Conservation (phyloP, 2,329 filamentous ascomycete species). For the Colletotrichum agaves region DNA sequence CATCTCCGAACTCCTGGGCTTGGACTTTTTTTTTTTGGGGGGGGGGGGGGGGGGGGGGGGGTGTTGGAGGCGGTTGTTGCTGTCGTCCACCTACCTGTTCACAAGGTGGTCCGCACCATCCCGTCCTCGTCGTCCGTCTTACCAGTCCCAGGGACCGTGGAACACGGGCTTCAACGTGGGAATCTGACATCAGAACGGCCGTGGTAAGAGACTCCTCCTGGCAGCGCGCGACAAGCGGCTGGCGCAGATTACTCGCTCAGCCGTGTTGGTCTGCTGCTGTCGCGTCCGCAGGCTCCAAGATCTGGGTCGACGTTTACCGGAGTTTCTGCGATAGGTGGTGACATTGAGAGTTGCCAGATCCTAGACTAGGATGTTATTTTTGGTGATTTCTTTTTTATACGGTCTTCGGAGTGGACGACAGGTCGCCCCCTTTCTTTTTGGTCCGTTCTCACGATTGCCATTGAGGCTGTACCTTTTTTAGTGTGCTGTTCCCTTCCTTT, state of each 20-base stretch:
- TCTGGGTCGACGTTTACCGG: constrained; percentile 21
- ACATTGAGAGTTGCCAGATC: constrained; percentile 28
- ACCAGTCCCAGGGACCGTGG: constrained; percentile 17
- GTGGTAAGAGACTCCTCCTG: not conserved
- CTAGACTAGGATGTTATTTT: constrained; percentile 38
- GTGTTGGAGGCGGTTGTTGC: too few relatives aligned
- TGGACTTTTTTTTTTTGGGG: not conserved
- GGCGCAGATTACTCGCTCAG: not conserved
- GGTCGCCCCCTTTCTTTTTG: constrained; percentile 33
- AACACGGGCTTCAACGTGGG: constrained; percentile 10
- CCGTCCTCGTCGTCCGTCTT: not conserved
- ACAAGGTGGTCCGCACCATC: constrained; percentile 1
- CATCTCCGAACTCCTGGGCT: constrained; percentile 5
- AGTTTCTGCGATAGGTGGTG: constrained; percentile 13
- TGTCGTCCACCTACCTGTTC: not conserved
- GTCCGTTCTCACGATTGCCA: constrained; percentile 33
- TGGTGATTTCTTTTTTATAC: constrained; percentile 19
- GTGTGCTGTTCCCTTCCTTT: constrained; percentile 26
- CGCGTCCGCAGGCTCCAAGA: not conserved
- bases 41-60: too few relatives aligned
- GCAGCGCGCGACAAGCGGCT: constrained; percentile 23
- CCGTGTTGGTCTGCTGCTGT: constrained; percentile 16
- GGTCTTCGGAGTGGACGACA: constrained; percentile 28
- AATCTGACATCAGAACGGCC: constrained; percentile 31
- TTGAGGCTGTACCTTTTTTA: constrained; percentile 38